These are phyloP conservation scores for Lyophyllum atratum DNA, from an alignment of 768 basidiomycete species.

Conservation along the genomic window DNA sequence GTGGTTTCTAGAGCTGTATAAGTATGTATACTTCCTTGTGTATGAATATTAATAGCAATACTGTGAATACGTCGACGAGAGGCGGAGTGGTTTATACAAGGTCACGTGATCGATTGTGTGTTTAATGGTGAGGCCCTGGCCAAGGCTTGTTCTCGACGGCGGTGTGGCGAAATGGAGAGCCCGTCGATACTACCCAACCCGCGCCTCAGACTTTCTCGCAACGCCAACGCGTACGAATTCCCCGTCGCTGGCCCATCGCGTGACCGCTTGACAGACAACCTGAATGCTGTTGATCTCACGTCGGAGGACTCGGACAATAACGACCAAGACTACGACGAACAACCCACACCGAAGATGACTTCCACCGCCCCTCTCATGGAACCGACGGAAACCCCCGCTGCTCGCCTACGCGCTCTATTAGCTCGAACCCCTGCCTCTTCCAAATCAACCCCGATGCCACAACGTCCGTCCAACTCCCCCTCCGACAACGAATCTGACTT, in stretches of 20 bases:
- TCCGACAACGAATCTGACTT: constrained; percentile 62
- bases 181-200: constrained; percentile 24
- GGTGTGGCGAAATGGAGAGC: constrained; percentile 28
- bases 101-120: constrained; percentile 1
- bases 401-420: constrained; percentile 64
- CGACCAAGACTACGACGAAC: constrained; percentile 37
- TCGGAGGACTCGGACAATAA: constrained; percentile 26
- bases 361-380: constrained; percentile 22
- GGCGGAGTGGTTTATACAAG: too few species aligned
- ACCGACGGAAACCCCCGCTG: constrained; percentile 51
- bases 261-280: constrained; percentile 32
- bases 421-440: constrained; percentile 47
- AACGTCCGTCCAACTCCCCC: constrained; percentile 31
- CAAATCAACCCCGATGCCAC: constrained; percentile 25
- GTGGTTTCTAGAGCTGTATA: constrained; percentile 16
- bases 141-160: neutral
- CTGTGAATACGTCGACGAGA: too few species aligned
- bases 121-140: neutral
- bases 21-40: neutral
- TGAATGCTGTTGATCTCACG: constrained; percentile 25
- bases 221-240: constrained; percentile 25
- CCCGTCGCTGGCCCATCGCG: constrained; percentile 33
- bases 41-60: neutral
- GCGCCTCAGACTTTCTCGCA: constrained; percentile 38
- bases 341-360: constrained; percentile 39